Conservation (phyloP, 1,284 basidiomycete species). For the Tilletia walkeri region DNA sequence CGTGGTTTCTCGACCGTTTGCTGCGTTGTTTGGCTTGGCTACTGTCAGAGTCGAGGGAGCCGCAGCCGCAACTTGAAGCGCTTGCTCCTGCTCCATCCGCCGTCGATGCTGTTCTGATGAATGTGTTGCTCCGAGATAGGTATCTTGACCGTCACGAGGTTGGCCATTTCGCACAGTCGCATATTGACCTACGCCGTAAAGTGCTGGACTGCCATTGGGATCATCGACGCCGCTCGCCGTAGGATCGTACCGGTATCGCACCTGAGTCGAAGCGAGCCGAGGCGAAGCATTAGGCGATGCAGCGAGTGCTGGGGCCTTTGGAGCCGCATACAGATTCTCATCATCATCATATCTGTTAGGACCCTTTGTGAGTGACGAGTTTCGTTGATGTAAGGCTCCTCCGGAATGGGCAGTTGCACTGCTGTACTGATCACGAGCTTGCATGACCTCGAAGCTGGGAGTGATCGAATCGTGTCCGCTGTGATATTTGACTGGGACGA, state of each 20-base stretch:
- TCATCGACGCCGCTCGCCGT: not conserved
- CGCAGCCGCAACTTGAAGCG: not conserved
- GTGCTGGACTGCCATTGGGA: not conserved
- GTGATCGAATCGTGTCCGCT: not conserved
- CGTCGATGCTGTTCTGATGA: not conserved
- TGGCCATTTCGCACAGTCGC: not conserved
- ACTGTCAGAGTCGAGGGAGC: not conserved
- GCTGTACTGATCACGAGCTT: not conserved
- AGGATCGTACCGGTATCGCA: constrained; percentile 8
- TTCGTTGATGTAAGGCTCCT: not conserved
- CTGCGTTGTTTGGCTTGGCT: not conserved
- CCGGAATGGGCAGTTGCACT: not conserved
- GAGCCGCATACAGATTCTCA: not conserved
- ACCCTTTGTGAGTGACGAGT: constrained; percentile 6
- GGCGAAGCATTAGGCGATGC: not conserved
- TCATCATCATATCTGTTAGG: not conserved
- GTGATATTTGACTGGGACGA: not conserved
- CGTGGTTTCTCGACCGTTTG: not conserved
- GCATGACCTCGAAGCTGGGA: constrained; percentile 10
- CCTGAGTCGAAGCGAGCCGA: not conserved
- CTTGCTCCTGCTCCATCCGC: constrained; percentile 10
- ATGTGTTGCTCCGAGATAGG: not conserved
- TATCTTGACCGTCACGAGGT: not conserved
- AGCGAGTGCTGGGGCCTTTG: not conserved
- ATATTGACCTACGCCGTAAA: not conserved